Percentiles rank a stretch among this genome's conserved stretches.
Conservation (phyloP, 1,284 basidiomycete genomes). For the Ganoderma leucocontextum region DNA sequence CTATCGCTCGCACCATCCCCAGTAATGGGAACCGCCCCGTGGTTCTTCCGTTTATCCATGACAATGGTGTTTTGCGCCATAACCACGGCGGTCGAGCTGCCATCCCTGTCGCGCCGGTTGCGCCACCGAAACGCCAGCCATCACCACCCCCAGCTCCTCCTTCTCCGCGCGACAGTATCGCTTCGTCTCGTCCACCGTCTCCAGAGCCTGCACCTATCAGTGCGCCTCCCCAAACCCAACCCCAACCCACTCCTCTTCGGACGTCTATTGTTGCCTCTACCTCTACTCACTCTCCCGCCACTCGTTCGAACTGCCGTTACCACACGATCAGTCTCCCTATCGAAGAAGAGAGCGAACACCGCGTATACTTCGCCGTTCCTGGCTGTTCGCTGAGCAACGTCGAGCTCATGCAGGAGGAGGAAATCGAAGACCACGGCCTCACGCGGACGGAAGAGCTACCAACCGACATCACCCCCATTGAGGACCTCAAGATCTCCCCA, state of each 20-base stretch:
- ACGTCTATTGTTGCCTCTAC: constrained; percentile 1
- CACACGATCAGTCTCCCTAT: constrained; percentile 69
- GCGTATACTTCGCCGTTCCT: constrained; percentile 67
- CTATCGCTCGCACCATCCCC: constrained; percentile 38
- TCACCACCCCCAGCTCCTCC: constrained; percentile 18
- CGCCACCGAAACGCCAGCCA: constrained; percentile 16
- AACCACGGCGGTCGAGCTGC: constrained; percentile 41
- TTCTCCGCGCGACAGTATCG: constrained; percentile 4
- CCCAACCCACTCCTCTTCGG: background rate
- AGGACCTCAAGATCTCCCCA: constrained; percentile 56
- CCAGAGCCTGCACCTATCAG: constrained; percentile 13
- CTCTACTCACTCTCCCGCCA: constrained; percentile 38
- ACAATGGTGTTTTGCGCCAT: constrained; percentile 42
- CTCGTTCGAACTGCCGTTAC: constrained; percentile 71
- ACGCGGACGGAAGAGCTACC: constrained; percentile 58
- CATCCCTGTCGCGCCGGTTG: constrained; percentile 21
- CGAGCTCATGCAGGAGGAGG: constrained; percentile 64
- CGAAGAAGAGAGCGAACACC: constrained; percentile 54
- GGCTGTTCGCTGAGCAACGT: constrained; percentile 67
- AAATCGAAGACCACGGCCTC: constrained; percentile 65
- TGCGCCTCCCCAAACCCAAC: constrained; percentile 3
- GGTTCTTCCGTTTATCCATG: constrained; percentile 41
- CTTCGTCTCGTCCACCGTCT: constrained; percentile 15
- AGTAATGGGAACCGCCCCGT: constrained; percentile 32
- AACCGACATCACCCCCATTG: constrained; percentile 57